Percentiles rank a stretch among this genome's conserved stretches.
Evolutionary conservation across 2,329 filamentous ascomycete genomes (phyloP).

Genomic region (Alternaria solani): DNA sequence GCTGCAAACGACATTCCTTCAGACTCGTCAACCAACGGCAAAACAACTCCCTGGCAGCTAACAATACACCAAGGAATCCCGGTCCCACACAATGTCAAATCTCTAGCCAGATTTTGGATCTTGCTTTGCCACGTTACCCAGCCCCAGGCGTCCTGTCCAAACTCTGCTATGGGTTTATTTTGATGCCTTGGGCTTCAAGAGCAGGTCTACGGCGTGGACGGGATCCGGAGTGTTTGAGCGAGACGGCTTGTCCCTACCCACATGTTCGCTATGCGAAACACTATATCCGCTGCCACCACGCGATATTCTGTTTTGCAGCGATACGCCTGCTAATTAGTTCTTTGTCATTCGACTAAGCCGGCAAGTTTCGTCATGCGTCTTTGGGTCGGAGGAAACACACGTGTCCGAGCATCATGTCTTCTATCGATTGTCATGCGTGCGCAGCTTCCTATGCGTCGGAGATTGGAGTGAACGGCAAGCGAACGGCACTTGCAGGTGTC

Average conservation of each 20-base stretch:
- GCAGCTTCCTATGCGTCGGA: constrained; percentile 1
- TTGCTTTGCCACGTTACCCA: constrained; percentile 4
- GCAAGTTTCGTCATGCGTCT: constrained; percentile 22
- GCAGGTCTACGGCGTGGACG: not conserved
- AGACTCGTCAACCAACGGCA: constrained; percentile 5
- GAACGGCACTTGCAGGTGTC: constrained; percentile 10
- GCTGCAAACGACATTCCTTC: constrained; percentile 10
- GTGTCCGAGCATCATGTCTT: constrained; percentile 2
- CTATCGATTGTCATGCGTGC: constrained; percentile 1
- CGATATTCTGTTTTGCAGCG: constrained; percentile 4
- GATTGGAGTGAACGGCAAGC: constrained; percentile 4
- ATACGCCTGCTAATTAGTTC: constrained; percentile 1
- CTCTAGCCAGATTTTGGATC: not conserved
- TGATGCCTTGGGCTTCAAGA: not conserved
- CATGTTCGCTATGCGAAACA: constrained; percentile 21
- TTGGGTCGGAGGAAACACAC: constrained; percentile 3
- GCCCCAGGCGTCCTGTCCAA: not conserved
- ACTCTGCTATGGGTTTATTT: not conserved
- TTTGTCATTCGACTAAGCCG: constrained; percentile 1
- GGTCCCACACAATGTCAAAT: not conserved
- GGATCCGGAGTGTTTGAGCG: constrained; percentile 1
- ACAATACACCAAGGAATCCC: constrained; percentile 4
- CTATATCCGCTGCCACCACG: constrained; percentile 9
- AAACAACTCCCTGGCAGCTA: constrained; percentile 12
- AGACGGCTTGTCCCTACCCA: constrained; percentile 13